Evolutionary conservation across 2,329 filamentous ascomycete species (phyloP), one percentile per base, ranked within the genome.

Genomic region (Phoma sp.): DNA sequence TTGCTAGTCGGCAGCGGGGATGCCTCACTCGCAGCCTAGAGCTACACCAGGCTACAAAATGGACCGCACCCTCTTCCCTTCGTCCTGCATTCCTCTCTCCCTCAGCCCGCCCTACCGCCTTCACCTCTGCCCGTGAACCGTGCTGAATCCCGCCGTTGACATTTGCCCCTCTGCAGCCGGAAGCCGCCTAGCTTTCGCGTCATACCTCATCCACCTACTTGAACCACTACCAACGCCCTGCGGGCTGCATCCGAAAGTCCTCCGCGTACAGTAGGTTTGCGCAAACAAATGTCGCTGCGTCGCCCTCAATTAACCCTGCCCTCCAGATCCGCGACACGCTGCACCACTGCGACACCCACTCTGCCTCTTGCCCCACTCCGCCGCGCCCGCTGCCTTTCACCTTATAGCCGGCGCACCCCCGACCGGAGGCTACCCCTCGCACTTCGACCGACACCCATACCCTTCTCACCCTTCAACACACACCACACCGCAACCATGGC

Each of bases 401-500:
- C 43, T 20, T 34, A 45, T 46, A 55, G 38, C 57, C 47, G 40
- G 42, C 46, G 42, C 47, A 53, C 45, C 47, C 40, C 60, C 40
- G 29, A 42, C 25, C 53, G 51, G 51, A 54, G 55, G 47, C 42
- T 50, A 7, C 33, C 47, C 50, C 53, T 52, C 48, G 49, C 56
- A 37, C 25, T 51, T 46, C 53, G 43, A 53, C 40, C 50, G 42
- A 40, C 36, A 32, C 32, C 30, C 18, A 20, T 18, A n/a, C 2
- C 33, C 33, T 15, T 21, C 25, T n/a, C n/a, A n/a, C n/a, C n/a
- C n/a, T 20, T 20, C 26, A 23, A 7, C 50, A 26, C 51, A 17
- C 36, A 28, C 32, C 20, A 42, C 47, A 47, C 42, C 33, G 46
- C 58, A 23, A 54, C 58, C 60, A 74, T 72, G 69, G 47, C 58